Evolutionary conservation across 352 stramenopile species (phyloP).

Genomic region (Pythium aquatile): DNA sequence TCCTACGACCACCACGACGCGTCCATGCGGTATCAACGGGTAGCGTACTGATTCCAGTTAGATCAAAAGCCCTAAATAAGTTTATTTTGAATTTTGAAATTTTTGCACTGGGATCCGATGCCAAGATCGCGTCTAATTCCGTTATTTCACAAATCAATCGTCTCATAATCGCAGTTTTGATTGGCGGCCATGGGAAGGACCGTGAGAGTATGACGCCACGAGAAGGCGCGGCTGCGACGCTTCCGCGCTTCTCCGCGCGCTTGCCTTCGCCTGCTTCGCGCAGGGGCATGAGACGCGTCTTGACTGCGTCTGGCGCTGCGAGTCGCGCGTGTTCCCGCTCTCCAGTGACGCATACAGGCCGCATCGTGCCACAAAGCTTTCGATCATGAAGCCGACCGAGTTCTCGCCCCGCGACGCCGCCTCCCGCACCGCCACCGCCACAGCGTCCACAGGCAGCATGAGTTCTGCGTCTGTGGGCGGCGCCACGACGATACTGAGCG

Average conservation of each 20-base stretch:
- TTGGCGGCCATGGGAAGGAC: not conserved
- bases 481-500: slow-evolving; percentile 31
- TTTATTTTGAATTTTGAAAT: slow-evolving; percentile 8
- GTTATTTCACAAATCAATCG: not conserved
- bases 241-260: not conserved
- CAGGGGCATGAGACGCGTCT: not conserved
- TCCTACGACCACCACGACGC: slow-evolving; percentile 22
- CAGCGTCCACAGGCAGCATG: slow-evolving; percentile 13
- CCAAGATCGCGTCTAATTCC: not conserved
- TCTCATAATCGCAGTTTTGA: not conserved
- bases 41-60: slow-evolving; percentile 18
- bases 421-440: not conserved
- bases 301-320: not conserved
- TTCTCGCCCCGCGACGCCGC: not conserved
- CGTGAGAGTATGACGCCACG: not conserved
- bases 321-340: not conserved
- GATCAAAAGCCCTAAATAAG: not conserved
- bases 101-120: not conserved
- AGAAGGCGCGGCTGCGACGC: not conserved
- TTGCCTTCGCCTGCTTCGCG: not conserved
- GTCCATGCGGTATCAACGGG: slow-evolving; percentile 24
- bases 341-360: not conserved
- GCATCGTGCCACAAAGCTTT: not conserved
- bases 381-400: not conserved
- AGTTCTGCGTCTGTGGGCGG: slow-evolving; percentile 9